Evolutionary conservation across 2,329 filamentous ascomycete genomes (phyloP).

Genomic region (Fusarium paranaense): DNA sequence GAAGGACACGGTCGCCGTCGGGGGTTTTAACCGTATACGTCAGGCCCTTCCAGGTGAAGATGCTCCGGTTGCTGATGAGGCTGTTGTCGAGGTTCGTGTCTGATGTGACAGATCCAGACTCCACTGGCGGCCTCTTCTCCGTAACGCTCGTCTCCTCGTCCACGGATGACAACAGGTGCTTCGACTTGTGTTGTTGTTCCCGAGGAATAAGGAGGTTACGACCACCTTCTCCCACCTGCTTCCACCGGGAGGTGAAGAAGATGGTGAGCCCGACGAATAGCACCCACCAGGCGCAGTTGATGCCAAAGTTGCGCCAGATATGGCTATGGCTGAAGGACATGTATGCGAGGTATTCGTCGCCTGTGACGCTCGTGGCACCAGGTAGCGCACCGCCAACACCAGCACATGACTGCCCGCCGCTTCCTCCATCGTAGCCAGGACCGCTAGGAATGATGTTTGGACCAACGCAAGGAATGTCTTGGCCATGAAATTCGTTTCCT

Average conservation of each 20-base stretch:
- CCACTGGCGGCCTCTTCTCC: not conserved
- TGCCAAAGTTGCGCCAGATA: slow-evolving; percentile 33
- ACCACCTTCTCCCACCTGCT: not conserved
- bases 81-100: slow-evolving; percentile 7
- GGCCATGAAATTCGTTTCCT: slow-evolving; percentile 69
- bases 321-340: slow-evolving; percentile 1
- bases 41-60: slow-evolving; percentile 78
- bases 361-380: slow-evolving; percentile 1
- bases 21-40: slow-evolving; percentile 78
- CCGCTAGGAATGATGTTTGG: slow-evolving; percentile 48
- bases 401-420: not conserved
- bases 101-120: not conserved
- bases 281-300: slow-evolving; percentile 1
- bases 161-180: not conserved
- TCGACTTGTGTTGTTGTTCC: slow-evolving; percentile 3
- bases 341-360: slow-evolving; percentile 8
- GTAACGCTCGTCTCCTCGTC: not conserved
- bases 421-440: slow-evolving; percentile 6
- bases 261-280: slow-evolving; percentile 19
- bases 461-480: slow-evolving; percentile 57
- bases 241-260: slow-evolving; percentile 25
- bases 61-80: slow-evolving; percentile 6
- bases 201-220: not conserved
- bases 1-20: slow-evolving; percentile 71
- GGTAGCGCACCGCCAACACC: not conserved